Percentiles rank a stretch among this genome's conserved stretches.
Conservation (phyloP, 225 moss, liverwort and hornwort species). For the Physcomitrium patens region DNA sequence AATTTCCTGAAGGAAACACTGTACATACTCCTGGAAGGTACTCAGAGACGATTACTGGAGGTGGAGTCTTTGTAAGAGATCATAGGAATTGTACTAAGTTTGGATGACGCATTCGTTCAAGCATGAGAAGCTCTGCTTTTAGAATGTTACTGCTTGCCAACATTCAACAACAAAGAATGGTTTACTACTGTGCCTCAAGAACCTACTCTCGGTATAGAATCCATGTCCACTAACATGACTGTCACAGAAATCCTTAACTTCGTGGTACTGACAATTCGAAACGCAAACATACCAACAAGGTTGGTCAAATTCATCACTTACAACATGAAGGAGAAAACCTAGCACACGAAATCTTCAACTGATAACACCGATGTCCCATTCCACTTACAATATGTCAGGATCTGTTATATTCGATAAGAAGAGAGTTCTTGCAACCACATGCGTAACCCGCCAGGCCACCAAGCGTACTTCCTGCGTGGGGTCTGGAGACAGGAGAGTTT, state of each 20-base stretch:
- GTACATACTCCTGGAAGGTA: conserved; percentile 61
- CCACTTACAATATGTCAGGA: conserved; percentile 47
- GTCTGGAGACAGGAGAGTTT: conserved; percentile 31
- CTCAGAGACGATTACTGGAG: conserved; percentile 65
- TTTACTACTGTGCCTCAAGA: conserved; percentile 7
- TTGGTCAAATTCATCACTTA: neutral
- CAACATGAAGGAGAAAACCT: neutral
- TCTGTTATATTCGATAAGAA: conserved; percentile 27
- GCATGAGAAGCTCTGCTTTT: conserved; percentile 49
- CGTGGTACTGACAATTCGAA: neutral
- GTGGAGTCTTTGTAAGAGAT: conserved; percentile 56
- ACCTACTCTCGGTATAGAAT: neutral
- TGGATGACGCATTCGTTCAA: conserved; percentile 74
- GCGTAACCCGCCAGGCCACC: conserved; percentile 61
- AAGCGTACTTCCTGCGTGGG: conserved; percentile 52
- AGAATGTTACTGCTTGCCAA: conserved; percentile 48
- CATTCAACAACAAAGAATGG: neutral
- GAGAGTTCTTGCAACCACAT: conserved; percentile 51
- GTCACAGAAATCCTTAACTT: neutral
- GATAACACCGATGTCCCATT: neutral
- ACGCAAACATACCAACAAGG: neutral
- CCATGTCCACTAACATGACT: neutral
- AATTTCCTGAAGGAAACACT: neutral
- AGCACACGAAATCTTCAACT: neutral
- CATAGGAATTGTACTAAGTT: conserved; percentile 76